Evolutionary conservation across 192 early-diverging fungal genomes (phyloP), one percentile per base, ranked within the genome.

Genomic region (Backusella sp.): DNA sequence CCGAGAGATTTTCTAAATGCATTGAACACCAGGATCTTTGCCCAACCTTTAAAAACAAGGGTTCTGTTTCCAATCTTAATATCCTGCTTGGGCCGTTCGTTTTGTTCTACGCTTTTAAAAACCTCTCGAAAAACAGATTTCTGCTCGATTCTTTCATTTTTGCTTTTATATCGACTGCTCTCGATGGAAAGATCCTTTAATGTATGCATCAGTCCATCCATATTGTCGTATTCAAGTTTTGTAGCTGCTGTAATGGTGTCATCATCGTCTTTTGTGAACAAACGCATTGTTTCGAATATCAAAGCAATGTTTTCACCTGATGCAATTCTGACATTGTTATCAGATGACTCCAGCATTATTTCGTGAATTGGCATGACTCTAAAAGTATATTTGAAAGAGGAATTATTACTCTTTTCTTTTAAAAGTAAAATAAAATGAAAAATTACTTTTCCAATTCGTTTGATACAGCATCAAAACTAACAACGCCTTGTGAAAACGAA

Each of bases 271-370:
- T 23, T 37, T 37, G 71, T 68, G 36, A 70, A 78, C 5, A 84
- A 68, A 34, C 76, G 65, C n/a, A 92, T 66, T 32, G 86, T 87
- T 73, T 91, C 88, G 66, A 93, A 86, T 79, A 93, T 86, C 41
- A 92, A 77, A 0, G 90, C 93, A 80, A 93, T 89, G 76, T 92
- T 90, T 83, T 92, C 91, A 36, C 90, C 93, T 7, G 90, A 84
- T 17, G 91, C 90, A n/a, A 92, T 83, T n/a, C 93, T 84, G 8
- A 92, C 83, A 14, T 90, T 89, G 23, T 92, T 86, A 19, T 80
- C 72, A 4, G 89, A 76, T 26, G 87, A 87, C 17, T 88, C 90
- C 34, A 94, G 78, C 26, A 87, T 81, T 12, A 81, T 82, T 66
- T 86, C 84, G 56, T 89, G 90, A 0, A 77, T 80, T 23, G 86